Base-by-base conservation (phyloP, 75 land plant genomes). In the Pseudotsuga menziesii region DNA sequence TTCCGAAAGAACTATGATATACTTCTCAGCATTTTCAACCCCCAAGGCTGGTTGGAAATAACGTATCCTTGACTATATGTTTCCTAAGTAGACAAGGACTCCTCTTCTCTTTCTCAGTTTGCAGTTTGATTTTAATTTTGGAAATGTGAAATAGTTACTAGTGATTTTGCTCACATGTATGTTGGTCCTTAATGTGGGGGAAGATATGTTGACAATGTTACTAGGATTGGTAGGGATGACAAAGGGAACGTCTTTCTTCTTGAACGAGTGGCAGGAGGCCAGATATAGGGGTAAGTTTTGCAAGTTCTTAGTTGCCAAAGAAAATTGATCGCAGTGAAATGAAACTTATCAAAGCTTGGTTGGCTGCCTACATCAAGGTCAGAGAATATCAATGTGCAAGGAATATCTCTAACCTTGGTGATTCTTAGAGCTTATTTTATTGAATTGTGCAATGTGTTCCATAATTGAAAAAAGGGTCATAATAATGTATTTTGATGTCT, bases 11-110 rank as follows among this genome's bases (percentile, higher is more conserved):
- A 91, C 80, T 93, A 93, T 61, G 94, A 95, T 60, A 59, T 91
- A 19, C 83, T 95, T 61, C 91, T 95, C 32, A 84, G 82, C 73
- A 91, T 95, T 61, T 95, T 95, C 86, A 95, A 95, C 67, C 98
- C 98, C 39, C 87, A 89, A 54, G 98, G 98, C 56, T 95, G 98
- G 98, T 92, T 95, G 5, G 98, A 93, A 78, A 93, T 95, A 57
- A 86, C 96, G 96, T 91, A 93, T 89, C 93, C 91, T 79, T 83
- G 16, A 23, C 15, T 14, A 23, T 67, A 3, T 76, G 16, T 27
- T 74, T 61, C 57, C 70, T 55, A 74, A 27, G 76, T 13, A 25
- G 8, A 27, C 58, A 69, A 69, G 25, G n/a, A 69, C 13, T n/a
- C 1, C 44, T 41, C 19, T 69, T 69, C 22, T 44, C 23, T 69